phyloP scores from a whole-genome alignment of 495 filamentous ascomycete species.

The Penicillium cinerascens region DNA sequence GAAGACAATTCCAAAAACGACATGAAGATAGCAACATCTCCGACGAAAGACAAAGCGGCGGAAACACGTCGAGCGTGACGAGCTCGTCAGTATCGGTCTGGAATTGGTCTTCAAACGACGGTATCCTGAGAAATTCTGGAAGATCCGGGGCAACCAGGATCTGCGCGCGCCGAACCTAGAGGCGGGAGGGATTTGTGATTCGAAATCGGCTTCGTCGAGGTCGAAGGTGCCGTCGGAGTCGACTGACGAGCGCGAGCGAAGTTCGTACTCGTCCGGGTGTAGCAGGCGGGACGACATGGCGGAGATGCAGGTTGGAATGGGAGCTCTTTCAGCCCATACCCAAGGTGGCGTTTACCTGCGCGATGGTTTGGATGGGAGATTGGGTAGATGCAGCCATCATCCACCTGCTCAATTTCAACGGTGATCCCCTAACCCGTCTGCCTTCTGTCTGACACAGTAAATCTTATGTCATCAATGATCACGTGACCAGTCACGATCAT shows the following conservation, averaged over 20 bases:
- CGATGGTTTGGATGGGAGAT: background rate
- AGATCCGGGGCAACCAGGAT: slow-evolving; percentile 28
- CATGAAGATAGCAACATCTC: slow-evolving; percentile 59
- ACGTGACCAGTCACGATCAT: background rate
- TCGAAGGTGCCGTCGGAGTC: slow-evolving; percentile 48
- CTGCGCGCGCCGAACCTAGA: slow-evolving; percentile 23
- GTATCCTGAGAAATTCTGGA: slow-evolving; percentile 32
- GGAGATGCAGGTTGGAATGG: background rate
- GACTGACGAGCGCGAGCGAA: slow-evolving; percentile 36
- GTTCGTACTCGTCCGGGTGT: slow-evolving; percentile 47
- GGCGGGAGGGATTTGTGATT: slow-evolving; percentile 37
- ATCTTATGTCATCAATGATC: background rate
- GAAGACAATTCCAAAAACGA: slow-evolving; percentile 64
- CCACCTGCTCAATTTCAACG: background rate
- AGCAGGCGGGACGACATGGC: slow-evolving; percentile 43
- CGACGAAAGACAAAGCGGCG: slow-evolving; percentile 53
- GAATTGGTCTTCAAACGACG: slow-evolving; percentile 29
- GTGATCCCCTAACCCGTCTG: background rate
- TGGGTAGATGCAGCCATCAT: background rate
- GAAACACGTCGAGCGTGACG: slow-evolving; percentile 25
- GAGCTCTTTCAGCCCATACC: background rate
- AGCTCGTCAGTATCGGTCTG: slow-evolving; percentile 23
- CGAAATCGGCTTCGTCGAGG: slow-evolving; percentile 49
- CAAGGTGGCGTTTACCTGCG: background rate
- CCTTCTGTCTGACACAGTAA: background rate